These are phyloP conservation scores for Cladosporium colombiae DNA, from an alignment of 2,329 filamentous ascomycete species.

Conservation along the genomic window DNA sequence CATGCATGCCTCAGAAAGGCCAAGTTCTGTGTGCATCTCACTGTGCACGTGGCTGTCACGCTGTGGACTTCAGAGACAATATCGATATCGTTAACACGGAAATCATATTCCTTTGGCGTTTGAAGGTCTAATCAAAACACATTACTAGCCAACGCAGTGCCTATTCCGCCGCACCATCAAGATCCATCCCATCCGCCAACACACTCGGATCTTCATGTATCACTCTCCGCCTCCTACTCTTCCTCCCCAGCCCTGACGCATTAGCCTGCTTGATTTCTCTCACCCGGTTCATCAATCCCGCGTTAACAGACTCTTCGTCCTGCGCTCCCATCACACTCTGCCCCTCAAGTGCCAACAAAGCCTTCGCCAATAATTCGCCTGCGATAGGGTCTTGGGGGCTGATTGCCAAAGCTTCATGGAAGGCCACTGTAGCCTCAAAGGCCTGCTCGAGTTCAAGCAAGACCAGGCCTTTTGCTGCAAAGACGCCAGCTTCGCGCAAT, in stretches of 20 bases:
- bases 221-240: conserved; percentile 6
- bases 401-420: conserved; percentile 83
- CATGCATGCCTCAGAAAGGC: too few relatives aligned
- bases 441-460: conserved; percentile 73
- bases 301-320: conserved; percentile 39
- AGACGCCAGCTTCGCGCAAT: conserved; percentile 72
- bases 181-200: conserved; percentile 29
- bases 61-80: neutral
- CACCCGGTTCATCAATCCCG: conserved; percentile 21
- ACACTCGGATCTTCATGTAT: conserved; percentile 18
- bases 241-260: conserved; percentile 6
- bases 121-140: neutral
- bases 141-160: neutral
- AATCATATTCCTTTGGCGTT: neutral
- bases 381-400: conserved; percentile 78
- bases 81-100: neutral
- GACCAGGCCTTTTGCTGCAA: conserved; percentile 80
- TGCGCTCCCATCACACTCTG: conserved; percentile 50
- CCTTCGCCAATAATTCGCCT: conserved; percentile 73
- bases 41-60: too few relatives aligned
- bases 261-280: conserved; percentile 15
- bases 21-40: too few relatives aligned
- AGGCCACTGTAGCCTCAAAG: conserved; percentile 74
- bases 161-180: conserved; percentile 23
- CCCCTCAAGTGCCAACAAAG: conserved; percentile 63